Conservation (phyloP, 805 yeast species). For the Hanseniaspora guilliermondii region DNA sequence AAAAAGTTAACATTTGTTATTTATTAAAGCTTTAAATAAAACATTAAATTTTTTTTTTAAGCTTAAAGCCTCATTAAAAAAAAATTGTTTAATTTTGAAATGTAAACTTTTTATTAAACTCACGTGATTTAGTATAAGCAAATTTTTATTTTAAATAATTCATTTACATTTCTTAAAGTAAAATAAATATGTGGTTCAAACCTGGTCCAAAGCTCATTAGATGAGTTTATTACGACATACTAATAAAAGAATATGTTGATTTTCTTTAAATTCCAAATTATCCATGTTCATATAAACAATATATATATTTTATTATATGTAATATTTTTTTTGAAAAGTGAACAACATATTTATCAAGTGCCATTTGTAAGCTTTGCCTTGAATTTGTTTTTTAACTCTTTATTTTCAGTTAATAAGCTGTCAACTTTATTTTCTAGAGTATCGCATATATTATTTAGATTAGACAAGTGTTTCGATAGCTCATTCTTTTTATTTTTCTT, state of each 20-base stretch:
- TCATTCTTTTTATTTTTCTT: slow-evolving; percentile 8
- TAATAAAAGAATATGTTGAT: too few species aligned
- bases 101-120: background rate
- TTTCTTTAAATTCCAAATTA: too few species aligned
- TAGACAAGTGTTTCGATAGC: slow-evolving; percentile 1
- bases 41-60: too few species aligned
- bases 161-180: too few species aligned
- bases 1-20: too few species aligned
- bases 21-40: too few species aligned
- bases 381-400: background rate
- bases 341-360: background rate
- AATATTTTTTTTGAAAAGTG: too few species aligned
- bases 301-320: too few species aligned
- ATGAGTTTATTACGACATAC: too few species aligned
- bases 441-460: slow-evolving; percentile 1
- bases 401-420: background rate
- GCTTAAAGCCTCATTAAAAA: too few species aligned
- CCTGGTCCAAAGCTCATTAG: too few species aligned
- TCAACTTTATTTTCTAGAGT: background rate
- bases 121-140: background rate
- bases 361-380: background rate
- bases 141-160: background rate
- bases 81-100: background rate
- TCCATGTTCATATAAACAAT: too few species aligned
- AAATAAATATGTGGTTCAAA: background rate